Evolutionary conservation across 371 early-diverging fungal genomes (phyloP).

Genomic region (Chytridiales sp.): DNA sequence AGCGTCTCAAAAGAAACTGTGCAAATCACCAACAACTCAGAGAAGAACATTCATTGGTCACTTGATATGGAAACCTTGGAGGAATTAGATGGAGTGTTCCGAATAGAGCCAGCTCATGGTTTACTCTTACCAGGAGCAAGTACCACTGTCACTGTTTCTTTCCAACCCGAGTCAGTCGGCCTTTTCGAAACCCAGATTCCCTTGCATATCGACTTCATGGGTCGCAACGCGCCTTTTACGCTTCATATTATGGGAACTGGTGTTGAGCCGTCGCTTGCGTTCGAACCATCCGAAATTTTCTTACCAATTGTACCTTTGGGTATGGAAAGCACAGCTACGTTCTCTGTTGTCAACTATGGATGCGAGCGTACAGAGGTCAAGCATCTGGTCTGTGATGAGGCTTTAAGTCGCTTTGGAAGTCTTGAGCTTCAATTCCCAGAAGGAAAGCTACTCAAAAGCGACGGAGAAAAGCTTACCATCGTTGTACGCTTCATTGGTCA

Average conservation of each 20-base stretch:
- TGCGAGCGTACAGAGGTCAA: slow-evolving; percentile 50
- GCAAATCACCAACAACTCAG: slow-evolving; percentile 30
- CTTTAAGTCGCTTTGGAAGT: slow-evolving; percentile 10
- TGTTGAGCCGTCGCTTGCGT: slow-evolving; percentile 47
- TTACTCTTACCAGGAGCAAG: slow-evolving; percentile 22
- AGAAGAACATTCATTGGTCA: slow-evolving; percentile 33
- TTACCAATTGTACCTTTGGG: slow-evolving; percentile 43
- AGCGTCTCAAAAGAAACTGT: slow-evolving; percentile 35
- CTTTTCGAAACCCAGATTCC: slow-evolving; percentile 30
- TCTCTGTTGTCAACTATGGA: slow-evolving; percentile 48
- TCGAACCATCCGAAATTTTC: slow-evolving; percentile 49
- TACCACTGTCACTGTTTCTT: slow-evolving; percentile 31
- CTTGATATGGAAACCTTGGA: slow-evolving; percentile 37
- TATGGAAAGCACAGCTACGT: slow-evolving; percentile 27
- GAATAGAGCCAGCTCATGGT: slow-evolving; percentile 41
- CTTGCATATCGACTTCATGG: slow-evolving; percentile 38
- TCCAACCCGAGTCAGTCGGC: slow-evolving; percentile 42
- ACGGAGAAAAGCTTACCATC: slow-evolving; percentile 45
- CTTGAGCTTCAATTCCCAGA: slow-evolving; percentile 49
- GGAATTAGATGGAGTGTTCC: slow-evolving; percentile 33
- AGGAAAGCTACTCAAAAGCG: slow-evolving; percentile 45
- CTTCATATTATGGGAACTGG: slow-evolving; percentile 34
- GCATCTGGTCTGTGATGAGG: slow-evolving; percentile 24
- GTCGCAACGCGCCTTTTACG: slow-evolving; percentile 28
- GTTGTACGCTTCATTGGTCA: slow-evolving; percentile 28